Evolutionary conservation across 2,329 filamentous ascomycete species (phyloP), one percentile per base, ranked within the genome.

Genomic region (Epichloe scottii): DNA sequence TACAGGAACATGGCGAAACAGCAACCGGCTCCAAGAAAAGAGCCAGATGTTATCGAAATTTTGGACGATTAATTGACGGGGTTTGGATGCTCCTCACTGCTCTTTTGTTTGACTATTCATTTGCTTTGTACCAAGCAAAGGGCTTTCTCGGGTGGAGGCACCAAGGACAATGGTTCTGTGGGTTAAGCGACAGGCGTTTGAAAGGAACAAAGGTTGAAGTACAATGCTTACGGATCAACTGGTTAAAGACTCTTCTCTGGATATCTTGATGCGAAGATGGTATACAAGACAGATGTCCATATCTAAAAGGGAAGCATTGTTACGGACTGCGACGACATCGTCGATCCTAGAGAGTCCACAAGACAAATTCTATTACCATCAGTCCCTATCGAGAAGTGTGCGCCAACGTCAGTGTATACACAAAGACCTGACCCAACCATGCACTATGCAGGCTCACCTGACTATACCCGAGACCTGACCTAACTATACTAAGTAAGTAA

Each of bases 11-110:
- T 19, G 3, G 21, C 35, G 15, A 41, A 11, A 14, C 23, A 19
- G 12, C 6, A 4, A 7, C 41, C 14, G 5, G 41, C 23, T 5
- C 10, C 21, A 33, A 45, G 30, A 17, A 38, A n/a, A 30, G 46
- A 45, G 21, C 34, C 46, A 35, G 15, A 47, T 11, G 50, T 63
- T 11, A 63, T 64, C 46, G 62, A 63, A 51, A 63, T 64, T 46
- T 48, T 60, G 50, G 61, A 64, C 34, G 60, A 63, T 37, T 51
- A 21, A 53, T 11, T 11, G n/a, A 30, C 15, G 39, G 10, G 34
- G 26, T 5, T 15, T 19, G 39, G 4, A 3, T 12, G 2, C 12
- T n/a, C 19, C 4, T 21, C 0, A 14, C 33, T 19, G 15, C 26
- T 23, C 26, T 26, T 17, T 21, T 14, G 19, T 14, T 26, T 3